These are phyloP conservation scores for Pseudogymnoascus sp. DNA, from an alignment of 2,329 filamentous ascomycete species.

Conservation along the genomic window DNA sequence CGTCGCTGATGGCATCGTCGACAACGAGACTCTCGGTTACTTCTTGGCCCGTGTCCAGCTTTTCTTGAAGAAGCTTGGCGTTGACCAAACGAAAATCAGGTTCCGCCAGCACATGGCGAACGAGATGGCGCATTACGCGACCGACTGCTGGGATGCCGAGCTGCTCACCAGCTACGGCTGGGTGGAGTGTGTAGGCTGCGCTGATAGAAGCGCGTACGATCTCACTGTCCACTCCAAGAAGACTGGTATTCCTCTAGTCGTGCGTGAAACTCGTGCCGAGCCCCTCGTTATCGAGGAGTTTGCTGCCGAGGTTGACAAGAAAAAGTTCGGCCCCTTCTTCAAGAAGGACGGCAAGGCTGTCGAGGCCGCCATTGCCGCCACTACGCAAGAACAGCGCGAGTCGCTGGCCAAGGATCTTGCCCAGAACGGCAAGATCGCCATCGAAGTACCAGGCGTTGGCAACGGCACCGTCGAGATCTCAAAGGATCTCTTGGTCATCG, in stretches of 20 bases:
- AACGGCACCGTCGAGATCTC: constrained; percentile 71
- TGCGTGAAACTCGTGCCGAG: constrained; percentile 71
- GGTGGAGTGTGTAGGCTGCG: constrained; percentile 97
- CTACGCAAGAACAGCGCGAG: constrained; percentile 75
- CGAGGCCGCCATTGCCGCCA: constrained; percentile 66
- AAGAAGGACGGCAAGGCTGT: constrained; percentile 89
- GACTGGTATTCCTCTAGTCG: constrained; percentile 78
- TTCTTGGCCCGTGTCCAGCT: constrained; percentile 90
- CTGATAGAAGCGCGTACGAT: constrained; percentile 92
- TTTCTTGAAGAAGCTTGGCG: constrained; percentile 81
- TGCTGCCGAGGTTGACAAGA: constrained; percentile 82
- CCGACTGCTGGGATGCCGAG: constrained; percentile 97
- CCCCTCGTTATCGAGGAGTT: constrained; percentile 79
- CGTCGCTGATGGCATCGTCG: constrained; percentile 72
- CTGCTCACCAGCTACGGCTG: constrained; percentile 86
- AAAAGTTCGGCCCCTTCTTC: constrained; percentile 91
- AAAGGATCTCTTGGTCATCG: constrained; percentile 73
- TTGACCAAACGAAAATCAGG: constrained; percentile 79
- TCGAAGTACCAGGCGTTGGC: constrained; percentile 61
- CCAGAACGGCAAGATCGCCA: constrained; percentile 63
- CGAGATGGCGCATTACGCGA: constrained; percentile 88
- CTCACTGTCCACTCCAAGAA: constrained; percentile 86
- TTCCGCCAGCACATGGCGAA: constrained; percentile 96
- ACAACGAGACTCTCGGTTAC: constrained; percentile 97
- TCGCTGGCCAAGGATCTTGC: constrained; percentile 67